These are phyloP conservation scores for Sporothrix variecibatus DNA, from an alignment of 2,329 filamentous ascomycete species.

Conservation along the genomic window DNA sequence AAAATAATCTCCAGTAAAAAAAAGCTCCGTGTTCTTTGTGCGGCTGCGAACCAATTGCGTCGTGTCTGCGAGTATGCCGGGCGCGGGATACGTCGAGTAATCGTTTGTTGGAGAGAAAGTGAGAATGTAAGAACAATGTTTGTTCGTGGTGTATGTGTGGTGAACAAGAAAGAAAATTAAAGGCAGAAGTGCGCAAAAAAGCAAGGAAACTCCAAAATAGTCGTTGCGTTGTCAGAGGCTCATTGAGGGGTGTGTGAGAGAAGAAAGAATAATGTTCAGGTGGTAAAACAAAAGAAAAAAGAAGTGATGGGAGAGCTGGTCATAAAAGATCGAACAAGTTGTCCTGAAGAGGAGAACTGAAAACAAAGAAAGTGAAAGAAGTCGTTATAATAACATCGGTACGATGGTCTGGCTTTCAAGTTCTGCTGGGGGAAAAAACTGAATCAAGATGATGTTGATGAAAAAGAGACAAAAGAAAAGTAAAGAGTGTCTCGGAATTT, in stretches of 20 bases:
- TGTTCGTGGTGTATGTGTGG: neutral
- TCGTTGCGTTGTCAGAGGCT: slow-evolving; percentile 49
- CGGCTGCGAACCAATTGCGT: neutral
- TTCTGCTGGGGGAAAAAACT: slow-evolving; percentile 11
- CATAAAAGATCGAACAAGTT: slow-evolving; percentile 28
- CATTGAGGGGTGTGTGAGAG: slow-evolving; percentile 41
- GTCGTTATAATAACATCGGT: slow-evolving; percentile 50
- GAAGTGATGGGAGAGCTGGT: slow-evolving; percentile 34
- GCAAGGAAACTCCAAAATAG: slow-evolving; percentile 40
- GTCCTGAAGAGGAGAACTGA: slow-evolving; percentile 34
- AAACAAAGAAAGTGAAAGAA: slow-evolving; percentile 36
- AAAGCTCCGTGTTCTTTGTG: neutral
- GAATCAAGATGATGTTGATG: neutral
- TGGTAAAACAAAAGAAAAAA: slow-evolving; percentile 42
- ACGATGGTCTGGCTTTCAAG: slow-evolving; percentile 31
- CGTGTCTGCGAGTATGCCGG: neutral
- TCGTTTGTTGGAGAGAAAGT: neutral
- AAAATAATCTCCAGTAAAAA: neutral
- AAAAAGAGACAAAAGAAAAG: slow-evolving; percentile 18
- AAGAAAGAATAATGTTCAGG: slow-evolving; percentile 28
- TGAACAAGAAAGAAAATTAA: slow-evolving; percentile 20
- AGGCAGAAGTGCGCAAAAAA: slow-evolving; percentile 33
- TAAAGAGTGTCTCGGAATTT: slow-evolving; percentile 21
- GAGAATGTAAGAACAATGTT: neutral
- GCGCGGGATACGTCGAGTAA: neutral